Evolutionary conservation across 805 yeast genomes (phyloP).

Genomic region (Spathaspora passalidarum): DNA sequence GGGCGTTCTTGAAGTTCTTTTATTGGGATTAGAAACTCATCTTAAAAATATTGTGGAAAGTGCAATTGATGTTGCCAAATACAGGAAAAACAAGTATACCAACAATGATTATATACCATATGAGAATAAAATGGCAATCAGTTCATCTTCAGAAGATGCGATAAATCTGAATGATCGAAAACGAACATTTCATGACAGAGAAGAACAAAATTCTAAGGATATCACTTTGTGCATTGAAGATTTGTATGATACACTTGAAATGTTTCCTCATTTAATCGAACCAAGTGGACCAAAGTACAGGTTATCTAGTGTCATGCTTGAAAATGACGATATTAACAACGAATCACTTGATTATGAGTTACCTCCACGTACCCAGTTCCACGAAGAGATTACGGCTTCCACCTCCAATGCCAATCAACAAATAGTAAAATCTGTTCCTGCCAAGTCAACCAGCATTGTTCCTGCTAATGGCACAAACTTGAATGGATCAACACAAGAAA

Average conservation of each 20-base stretch:
- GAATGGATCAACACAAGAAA: background rate
- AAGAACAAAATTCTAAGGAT: slow-evolving; percentile 11
- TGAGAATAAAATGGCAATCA: background rate
- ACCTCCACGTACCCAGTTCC: slow-evolving; percentile 21
- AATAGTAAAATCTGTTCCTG: background rate
- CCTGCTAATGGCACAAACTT: slow-evolving; percentile 5
- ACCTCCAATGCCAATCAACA: background rate
- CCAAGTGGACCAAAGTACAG: slow-evolving; percentile 60
- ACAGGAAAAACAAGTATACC: slow-evolving; percentile 48
- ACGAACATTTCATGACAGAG: slow-evolving; percentile 18
- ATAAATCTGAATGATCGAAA: slow-evolving; percentile 9
- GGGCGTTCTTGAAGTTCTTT: slow-evolving; percentile 73
- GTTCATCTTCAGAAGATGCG: background rate
- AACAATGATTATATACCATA: slow-evolving; percentile 31
- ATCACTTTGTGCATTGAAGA: slow-evolving; percentile 63
- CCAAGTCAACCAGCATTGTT: background rate
- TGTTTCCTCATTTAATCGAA: slow-evolving; percentile 66
- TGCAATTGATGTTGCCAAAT: slow-evolving; percentile 68
- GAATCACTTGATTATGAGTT: slow-evolving; percentile 22
- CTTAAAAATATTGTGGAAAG: slow-evolving; percentile 70
- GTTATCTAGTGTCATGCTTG: slow-evolving; percentile 46
- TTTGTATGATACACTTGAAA: slow-evolving; percentile 57
- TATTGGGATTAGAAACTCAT: slow-evolving; percentile 80
- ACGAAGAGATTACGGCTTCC: background rate
- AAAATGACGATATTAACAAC: slow-evolving; percentile 50